Conservation (phyloP, 176 grass and related monocot species). For the Triticum timopheevii region DNA sequence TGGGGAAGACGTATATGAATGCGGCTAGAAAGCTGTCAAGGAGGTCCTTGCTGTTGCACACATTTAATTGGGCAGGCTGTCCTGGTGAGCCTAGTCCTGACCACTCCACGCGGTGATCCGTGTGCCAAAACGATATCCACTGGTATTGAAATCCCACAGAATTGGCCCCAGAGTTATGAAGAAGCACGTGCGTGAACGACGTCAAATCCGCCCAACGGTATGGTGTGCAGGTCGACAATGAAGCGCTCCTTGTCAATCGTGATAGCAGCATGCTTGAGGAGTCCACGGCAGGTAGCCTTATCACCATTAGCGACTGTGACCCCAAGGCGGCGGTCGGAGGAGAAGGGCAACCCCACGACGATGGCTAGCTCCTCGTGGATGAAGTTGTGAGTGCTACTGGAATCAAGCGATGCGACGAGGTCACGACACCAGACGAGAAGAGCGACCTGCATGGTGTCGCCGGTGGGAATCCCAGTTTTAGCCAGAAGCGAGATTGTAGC, state of each 20-base stretch:
- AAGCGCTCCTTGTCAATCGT: neutral
- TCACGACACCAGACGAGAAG: neutral
- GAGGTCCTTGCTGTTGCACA: too few species aligned
- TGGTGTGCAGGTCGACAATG: too few species aligned
- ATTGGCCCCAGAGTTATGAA: too few species aligned
- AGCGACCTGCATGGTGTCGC: neutral
- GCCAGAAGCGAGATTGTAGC: neutral
- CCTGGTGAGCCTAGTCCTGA: too few species aligned
- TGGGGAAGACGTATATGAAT: too few species aligned
- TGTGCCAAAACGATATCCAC: too few species aligned
- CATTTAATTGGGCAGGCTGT: too few species aligned
- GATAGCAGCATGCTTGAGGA: neutral
- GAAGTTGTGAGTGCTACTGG: neutral
- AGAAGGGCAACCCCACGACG: neutral
- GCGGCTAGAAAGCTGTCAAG: too few species aligned
- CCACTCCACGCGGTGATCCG: too few species aligned
- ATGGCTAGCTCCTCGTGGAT: neutral
- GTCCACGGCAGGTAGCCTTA: neutral
- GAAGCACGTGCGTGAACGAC: neutral
- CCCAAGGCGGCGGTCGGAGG: neutral
- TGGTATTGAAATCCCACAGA: too few species aligned
- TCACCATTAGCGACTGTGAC: neutral
- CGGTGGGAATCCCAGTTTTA: neutral
- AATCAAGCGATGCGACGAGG: neutral
- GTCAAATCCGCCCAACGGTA: neutral